Conservation (phyloP, 306 rosid genomes). For the Lathyrus aphaca region DNA sequence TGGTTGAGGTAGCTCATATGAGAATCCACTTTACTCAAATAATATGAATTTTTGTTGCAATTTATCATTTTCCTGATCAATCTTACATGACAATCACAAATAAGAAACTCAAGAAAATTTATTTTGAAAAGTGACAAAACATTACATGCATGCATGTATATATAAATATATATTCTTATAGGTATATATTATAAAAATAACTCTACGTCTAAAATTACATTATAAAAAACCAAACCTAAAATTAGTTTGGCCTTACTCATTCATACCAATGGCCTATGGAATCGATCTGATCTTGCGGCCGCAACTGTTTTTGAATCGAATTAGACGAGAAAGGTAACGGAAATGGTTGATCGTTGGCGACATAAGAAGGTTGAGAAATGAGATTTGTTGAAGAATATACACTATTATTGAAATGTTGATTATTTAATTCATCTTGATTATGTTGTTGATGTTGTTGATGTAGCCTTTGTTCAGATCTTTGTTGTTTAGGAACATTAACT, state of each 20-base stretch:
- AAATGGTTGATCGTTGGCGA: conserved; percentile 57
- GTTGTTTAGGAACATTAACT: conserved; percentile 65
- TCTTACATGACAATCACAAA: background rate
- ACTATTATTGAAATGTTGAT: conserved; percentile 38
- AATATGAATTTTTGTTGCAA: background rate
- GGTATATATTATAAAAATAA: conserved; percentile 8
- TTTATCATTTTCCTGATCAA: background rate
- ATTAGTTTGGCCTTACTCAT: conserved; percentile 38
- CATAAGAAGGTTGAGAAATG: conserved; percentile 54
- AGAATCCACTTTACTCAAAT: background rate
- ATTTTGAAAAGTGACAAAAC: conserved; percentile 22
- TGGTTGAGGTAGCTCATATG: background rate
- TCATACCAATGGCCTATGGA: conserved; percentile 52
- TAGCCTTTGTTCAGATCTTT: conserved; percentile 48
- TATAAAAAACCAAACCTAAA: conserved; percentile 1
- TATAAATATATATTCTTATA: conserved; percentile 8
- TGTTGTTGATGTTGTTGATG: conserved; percentile 39
- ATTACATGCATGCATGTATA: background rate
- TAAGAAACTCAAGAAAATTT: background rate
- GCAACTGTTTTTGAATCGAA: conserved; percentile 63
- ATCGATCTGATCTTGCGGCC: conserved; percentile 62
- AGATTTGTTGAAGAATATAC: conserved; percentile 56
- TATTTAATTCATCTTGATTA: conserved; percentile 41
- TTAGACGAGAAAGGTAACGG: conserved; percentile 57
- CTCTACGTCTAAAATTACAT: conserved; percentile 29